Conservation (phyloP, 2,329 filamentous ascomycete species). For the Alternaria triticimaculans region DNA sequence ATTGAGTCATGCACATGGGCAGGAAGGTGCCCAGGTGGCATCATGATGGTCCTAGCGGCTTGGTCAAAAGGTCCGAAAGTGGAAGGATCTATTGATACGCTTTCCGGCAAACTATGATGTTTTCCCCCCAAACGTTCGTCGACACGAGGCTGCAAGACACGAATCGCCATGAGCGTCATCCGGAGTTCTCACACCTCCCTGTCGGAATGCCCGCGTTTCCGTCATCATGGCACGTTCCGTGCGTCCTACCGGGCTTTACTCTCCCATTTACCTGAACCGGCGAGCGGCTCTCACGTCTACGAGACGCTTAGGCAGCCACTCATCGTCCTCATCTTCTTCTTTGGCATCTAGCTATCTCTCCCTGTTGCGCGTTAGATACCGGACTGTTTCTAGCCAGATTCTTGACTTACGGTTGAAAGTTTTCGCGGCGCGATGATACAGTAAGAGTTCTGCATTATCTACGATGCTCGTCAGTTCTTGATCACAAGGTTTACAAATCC, state of each 20-base stretch:
- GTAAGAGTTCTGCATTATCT: conserved; percentile 19
- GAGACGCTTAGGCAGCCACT: neutral
- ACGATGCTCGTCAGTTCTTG: neutral
- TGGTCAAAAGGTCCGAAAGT: neutral
- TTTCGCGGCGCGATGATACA: conserved; percentile 15
- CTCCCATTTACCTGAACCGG: neutral
- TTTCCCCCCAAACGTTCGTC: neutral
- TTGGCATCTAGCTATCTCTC: conserved; percentile 9
- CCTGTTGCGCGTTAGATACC: neutral
- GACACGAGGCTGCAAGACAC: neutral
- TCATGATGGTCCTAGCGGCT: neutral
- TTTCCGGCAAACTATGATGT: neutral
- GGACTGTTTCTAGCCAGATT: neutral
- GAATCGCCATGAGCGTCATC: neutral
- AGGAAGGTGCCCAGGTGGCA: neutral
- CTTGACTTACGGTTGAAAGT: conserved; percentile 10
- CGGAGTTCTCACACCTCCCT: neutral
- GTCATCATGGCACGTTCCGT: neutral
- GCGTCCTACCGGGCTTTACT: neutral
- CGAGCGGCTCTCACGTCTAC: neutral
- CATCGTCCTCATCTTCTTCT: neutral
- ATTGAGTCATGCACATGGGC: neutral
- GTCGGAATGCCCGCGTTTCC: neutral
- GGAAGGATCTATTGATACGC: neutral
- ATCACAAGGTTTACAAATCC: neutral